Conservation (phyloP, 2,329 filamentous ascomycete genomes). For the Phoma herbarum region DNA sequence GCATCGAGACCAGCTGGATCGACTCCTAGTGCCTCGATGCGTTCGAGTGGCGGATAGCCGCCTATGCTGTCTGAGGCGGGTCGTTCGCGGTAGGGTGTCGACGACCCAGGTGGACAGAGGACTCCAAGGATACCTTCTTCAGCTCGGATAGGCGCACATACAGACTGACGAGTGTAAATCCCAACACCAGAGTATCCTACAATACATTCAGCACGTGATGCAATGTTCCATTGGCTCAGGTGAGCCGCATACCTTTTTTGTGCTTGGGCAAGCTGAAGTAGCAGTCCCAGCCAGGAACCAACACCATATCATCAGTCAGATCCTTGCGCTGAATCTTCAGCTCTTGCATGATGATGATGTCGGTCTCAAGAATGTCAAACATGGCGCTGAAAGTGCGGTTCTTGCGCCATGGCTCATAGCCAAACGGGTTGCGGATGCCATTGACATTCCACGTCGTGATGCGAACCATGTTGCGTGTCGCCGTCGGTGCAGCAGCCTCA, state of each 20-base stretch:
- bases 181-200: constrained; percentile 93
- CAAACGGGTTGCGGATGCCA: constrained; percentile 63
- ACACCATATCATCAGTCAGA: constrained; percentile 91
- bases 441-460: constrained; percentile 72
- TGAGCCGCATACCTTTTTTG: constrained; percentile 77
- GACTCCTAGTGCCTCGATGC: constrained; percentile 67
- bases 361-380: constrained; percentile 92
- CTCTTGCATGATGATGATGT: constrained; percentile 95
- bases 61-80: constrained; percentile 80
- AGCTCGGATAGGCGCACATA: constrained; percentile 84
- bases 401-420: constrained; percentile 62
- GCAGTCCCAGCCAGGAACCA: constrained; percentile 94
- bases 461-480: constrained; percentile 68
- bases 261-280: constrained; percentile 92
- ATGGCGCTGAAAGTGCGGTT: constrained; percentile 68
- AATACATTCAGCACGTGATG: constrained; percentile 24
- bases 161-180: constrained; percentile 89
- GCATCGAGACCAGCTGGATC: constrained; percentile 82
- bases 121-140: constrained; percentile 94
- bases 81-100: constrained; percentile 76
- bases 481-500: constrained; percentile 19
- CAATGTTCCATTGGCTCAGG: constrained; percentile 1
- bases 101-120: constrained; percentile 75
- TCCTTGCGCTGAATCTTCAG: constrained; percentile 96
- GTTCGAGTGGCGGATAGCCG: constrained; percentile 78